Base-by-base conservation (phyloP, 1,284 basidiomycete species). In the Pseudozyma sp. region DNA sequence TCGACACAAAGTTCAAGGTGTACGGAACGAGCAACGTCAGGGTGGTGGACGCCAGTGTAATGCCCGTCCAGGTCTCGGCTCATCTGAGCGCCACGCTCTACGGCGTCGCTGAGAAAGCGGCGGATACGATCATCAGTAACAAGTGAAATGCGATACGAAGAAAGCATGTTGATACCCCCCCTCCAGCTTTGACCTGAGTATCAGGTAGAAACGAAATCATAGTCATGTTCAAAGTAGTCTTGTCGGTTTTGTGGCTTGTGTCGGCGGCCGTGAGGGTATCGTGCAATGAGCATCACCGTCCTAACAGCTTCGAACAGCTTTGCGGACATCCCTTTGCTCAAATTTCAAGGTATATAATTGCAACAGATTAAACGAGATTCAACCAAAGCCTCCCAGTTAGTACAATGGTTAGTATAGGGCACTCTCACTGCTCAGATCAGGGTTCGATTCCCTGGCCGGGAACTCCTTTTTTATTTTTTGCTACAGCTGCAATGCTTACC, bases 11-110 rank as follows among this genome's bases (percentile, higher is more conserved):
- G 9, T 70, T 84, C 45, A 74, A 65, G 42, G 83, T 85, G 10
- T 69, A 87, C 87, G 19, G 87, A 1, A 75, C 76, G 8, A 16
- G 37, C 31, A 80, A 80, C 40, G 67, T 82, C 1, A 66, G 80
- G 35, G 77, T 81, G 29, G 74, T 80, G 13, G 81, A 82, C 56
- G 81, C 78, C 7, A 68, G 63, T 33, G 68, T 77, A 2, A 45
- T 81, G 47, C 80, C 80, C 3, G 63, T 76, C 4, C 72, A 77
- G 53, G 35, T 81, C 1, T 68, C 70, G 14, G 68, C 79, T 1
- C 80, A 82, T 56, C 56, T 82, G n/a, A 68, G 65, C 11, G 42
- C 71, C 2, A 63, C 75, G 9, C 57, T 82, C 2, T 82, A 82
- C 40, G 80, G 68, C 3, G 34, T 80, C 1, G 79, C 79, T 6